These are phyloP conservation scores for Pichia norvegensis DNA, from an alignment of 1,139 yeast species.

Conservation along the genomic window DNA sequence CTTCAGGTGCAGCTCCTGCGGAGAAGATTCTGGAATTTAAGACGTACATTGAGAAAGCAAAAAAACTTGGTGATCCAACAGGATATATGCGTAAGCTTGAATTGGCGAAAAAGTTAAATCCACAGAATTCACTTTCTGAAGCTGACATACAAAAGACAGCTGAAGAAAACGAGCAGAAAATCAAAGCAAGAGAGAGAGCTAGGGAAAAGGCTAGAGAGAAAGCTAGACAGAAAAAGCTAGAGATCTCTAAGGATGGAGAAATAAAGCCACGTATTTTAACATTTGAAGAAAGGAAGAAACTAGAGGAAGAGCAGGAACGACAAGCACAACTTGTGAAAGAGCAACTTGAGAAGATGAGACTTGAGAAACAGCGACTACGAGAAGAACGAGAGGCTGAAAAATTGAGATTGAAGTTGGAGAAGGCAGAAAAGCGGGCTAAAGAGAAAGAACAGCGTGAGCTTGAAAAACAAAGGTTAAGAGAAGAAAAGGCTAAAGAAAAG, in stretches of 20 bases:
- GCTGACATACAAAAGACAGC: slow-evolving; percentile 11
- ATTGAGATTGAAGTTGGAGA: slow-evolving; percentile 24
- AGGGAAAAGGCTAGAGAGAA: slow-evolving; percentile 10
- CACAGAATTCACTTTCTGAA: background rate
- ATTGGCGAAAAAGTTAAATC: background rate
- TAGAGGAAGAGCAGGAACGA: slow-evolving; percentile 13
- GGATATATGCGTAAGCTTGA: slow-evolving; percentile 19
- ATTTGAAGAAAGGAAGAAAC: slow-evolving; percentile 11
- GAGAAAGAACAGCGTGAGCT: slow-evolving; percentile 25
- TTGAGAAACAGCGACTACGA: slow-evolving; percentile 17
- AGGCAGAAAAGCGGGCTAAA: slow-evolving; percentile 15
- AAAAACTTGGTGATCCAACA: slow-evolving; percentile 55
- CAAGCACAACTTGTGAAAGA: slow-evolving; percentile 13
- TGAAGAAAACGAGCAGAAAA: slow-evolving; percentile 5
- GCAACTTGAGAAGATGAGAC: slow-evolving; percentile 20
- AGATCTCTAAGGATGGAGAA: background rate
- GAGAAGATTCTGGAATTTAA: slow-evolving; percentile 72
- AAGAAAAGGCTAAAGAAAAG: slow-evolving; percentile 16
- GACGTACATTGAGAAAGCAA: slow-evolving; percentile 67
- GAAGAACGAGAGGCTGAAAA: slow-evolving; percentile 29
- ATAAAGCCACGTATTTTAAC: background rate
- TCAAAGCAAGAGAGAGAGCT: slow-evolving; percentile 4
- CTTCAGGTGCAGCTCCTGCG: slow-evolving; percentile 66
- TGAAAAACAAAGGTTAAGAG: slow-evolving; percentile 18
- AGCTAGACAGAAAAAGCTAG: slow-evolving; percentile 8